Evolutionary conservation across 768 basidiomycete genomes (phyloP).

Genomic region (Coprinopsis sp.): DNA sequence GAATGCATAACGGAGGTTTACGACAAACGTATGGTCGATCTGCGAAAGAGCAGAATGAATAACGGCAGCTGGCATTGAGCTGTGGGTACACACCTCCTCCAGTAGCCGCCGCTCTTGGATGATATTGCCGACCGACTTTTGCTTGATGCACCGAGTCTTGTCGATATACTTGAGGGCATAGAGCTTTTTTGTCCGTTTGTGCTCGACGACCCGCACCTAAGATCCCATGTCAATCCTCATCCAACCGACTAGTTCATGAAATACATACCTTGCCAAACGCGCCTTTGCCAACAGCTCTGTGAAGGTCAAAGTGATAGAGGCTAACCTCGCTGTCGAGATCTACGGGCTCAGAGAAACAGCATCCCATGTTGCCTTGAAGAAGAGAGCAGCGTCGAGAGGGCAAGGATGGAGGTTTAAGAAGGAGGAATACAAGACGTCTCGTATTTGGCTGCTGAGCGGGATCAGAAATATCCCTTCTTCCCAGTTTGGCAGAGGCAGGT

Average conservation of each 20-base stretch:
- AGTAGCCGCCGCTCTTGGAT: constrained; percentile 90
- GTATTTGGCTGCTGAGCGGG: constrained; percentile 21
- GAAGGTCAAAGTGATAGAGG: constrained; percentile 95
- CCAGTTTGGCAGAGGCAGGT: constrained; percentile 15
- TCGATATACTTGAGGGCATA: constrained; percentile 99
- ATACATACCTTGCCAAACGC: constrained; percentile 91
- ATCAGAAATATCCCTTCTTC: constrained; percentile 18
- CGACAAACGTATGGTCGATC: constrained; percentile 88
- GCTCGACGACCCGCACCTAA: constrained; percentile 95
- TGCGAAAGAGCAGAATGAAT: constrained; percentile 24
- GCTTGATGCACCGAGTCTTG: constrained; percentile 85
- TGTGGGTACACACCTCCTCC: constrained; percentile 64
- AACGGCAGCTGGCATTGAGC: constrained; percentile 2
- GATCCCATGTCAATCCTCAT: constrained; percentile 7
- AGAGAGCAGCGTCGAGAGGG: constrained; percentile 29
- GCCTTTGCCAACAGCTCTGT: constrained; percentile 93
- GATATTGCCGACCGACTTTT: constrained; percentile 88
- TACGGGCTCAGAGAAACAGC: constrained; percentile 69
- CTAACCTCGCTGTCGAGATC: constrained; percentile 84
- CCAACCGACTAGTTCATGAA: not conserved
- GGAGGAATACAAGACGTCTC: constrained; percentile 34
- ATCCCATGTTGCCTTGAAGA: constrained; percentile 48
- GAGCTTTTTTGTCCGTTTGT: constrained; percentile 86
- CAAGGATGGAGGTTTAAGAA: constrained; percentile 11
- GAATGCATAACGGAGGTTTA: constrained; percentile 92